Conservation (phyloP, 345 rosid species). For the Eucalyptus coolabah region DNA sequence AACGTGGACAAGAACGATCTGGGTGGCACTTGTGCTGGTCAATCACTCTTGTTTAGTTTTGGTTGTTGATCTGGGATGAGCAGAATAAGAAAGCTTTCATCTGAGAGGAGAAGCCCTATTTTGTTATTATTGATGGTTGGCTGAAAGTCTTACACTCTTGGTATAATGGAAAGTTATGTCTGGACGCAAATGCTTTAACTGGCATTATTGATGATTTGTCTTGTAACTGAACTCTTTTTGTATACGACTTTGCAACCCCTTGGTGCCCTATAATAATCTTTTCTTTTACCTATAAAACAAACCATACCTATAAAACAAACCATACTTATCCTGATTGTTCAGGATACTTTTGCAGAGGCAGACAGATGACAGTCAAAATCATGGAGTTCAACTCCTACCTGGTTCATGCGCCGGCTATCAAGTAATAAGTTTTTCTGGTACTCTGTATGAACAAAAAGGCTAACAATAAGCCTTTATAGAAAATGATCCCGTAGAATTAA, state of each 20-base stretch:
- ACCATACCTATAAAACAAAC: no score
- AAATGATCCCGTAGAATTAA: neutral
- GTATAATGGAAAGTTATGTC: neutral
- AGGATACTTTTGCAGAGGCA: neutral
- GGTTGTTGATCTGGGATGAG: neutral
- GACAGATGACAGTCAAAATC: neutral
- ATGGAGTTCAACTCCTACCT: slow-evolving; percentile 28
- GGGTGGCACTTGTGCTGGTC: neutral
- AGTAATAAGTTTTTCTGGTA: slow-evolving; percentile 78
- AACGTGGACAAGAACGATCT: neutral
- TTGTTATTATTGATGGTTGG: neutral
- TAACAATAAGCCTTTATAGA: neutral
- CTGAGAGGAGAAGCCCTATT: rapidly evolving
- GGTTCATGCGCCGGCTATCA: slow-evolving; percentile 67
- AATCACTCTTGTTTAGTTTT: neutral
- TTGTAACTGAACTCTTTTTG: neutral
- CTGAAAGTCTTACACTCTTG: neutral
- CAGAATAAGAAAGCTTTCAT: neutral
- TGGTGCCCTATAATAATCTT: neutral
- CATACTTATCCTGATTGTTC: no score
- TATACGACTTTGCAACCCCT: neutral
- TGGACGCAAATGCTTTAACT: neutral
- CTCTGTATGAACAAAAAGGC: slow-evolving; percentile 32
- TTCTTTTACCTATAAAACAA: neutral
- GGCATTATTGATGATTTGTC: neutral